Evolutionary conservation across 176 grass and related monocot species (phyloP).

Genomic region (Musa itinerans): DNA sequence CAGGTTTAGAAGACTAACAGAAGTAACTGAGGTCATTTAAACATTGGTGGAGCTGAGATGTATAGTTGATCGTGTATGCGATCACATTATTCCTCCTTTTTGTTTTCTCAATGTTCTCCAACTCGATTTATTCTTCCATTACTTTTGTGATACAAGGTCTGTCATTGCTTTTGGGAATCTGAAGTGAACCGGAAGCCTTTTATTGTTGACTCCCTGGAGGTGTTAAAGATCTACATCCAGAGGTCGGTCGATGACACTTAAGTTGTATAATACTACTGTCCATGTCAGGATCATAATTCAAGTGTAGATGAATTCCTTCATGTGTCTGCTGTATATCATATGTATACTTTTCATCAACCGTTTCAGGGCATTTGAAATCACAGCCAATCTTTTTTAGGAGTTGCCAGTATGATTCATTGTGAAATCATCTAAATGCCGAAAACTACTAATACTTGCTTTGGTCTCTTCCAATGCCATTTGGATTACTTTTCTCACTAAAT

Average conservation of each 20-base stretch:
- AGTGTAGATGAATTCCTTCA: neutral
- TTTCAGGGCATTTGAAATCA: no score
- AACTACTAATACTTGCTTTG: neutral
- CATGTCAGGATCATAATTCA: neutral
- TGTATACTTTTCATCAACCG: no score
- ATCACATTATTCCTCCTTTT: neutral
- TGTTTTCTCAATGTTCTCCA: neutral
- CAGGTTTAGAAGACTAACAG: neutral
- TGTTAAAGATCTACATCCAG: no score
- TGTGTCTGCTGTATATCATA: neutral
- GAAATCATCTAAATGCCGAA: neutral
- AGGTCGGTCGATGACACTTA: no score
- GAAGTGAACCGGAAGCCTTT: no score
- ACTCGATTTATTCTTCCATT: neutral
- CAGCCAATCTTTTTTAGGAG: neutral
- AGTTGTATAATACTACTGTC: neutral
- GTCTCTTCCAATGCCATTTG: no score
- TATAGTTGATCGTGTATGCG: neutral
- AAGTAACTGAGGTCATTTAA: neutral
- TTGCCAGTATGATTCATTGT: neutral
- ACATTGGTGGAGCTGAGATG: neutral
- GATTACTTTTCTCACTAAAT: no score
- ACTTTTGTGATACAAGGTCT: no score
- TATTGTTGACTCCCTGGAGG: no score
- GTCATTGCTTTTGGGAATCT: no score